A percentile compares a stretch with the other conserved stretches of the same genome.
These are phyloP conservation scores for Xenosphaeropsis pyriputrescens DNA, from an alignment of 2,329 filamentous ascomycete species.

Conservation along the genomic window DNA sequence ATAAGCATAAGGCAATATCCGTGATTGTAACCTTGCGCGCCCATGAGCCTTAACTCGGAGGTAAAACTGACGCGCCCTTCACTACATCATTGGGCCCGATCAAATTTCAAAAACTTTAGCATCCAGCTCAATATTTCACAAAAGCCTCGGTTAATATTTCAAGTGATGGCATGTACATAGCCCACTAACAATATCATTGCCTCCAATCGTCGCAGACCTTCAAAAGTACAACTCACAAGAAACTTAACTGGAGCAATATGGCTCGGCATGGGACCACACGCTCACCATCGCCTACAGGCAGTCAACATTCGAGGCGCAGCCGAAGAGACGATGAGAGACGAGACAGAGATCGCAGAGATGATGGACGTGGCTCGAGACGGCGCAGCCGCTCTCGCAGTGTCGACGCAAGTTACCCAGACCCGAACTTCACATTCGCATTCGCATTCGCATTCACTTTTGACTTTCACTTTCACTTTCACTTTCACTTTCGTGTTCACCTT, in stretches of 20 bases:
- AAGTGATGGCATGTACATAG: background rate
- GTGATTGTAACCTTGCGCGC: too few relatives aligned
- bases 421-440: background rate
- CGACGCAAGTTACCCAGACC: slow-evolving; percentile 34
- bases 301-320: slow-evolving; percentile 50
- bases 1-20: too few relatives aligned
- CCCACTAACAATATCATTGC: background rate
- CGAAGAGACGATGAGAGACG: slow-evolving; percentile 33
- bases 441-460: too few relatives aligned
- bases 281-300: slow-evolving; percentile 92
- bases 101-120: background rate
- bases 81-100: background rate
- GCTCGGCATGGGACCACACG: slow-evolving; percentile 48
- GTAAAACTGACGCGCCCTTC: background rate
- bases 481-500: too few relatives aligned
- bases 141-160: background rate
- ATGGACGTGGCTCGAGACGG: slow-evolving; percentile 31
- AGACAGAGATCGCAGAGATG: slow-evolving; percentile 34
- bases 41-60: background rate
- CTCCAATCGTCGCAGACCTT: slow-evolving; percentile 10
- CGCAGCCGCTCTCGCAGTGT: slow-evolving; percentile 45
- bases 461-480: too few relatives aligned
- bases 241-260: slow-evolving; percentile 27
- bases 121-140: background rate
- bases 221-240: slow-evolving; percentile 26